These are phyloP conservation scores for Penicillium olsonii DNA, from an alignment of 2,329 filamentous ascomycete genomes.

Conservation along the genomic window DNA sequence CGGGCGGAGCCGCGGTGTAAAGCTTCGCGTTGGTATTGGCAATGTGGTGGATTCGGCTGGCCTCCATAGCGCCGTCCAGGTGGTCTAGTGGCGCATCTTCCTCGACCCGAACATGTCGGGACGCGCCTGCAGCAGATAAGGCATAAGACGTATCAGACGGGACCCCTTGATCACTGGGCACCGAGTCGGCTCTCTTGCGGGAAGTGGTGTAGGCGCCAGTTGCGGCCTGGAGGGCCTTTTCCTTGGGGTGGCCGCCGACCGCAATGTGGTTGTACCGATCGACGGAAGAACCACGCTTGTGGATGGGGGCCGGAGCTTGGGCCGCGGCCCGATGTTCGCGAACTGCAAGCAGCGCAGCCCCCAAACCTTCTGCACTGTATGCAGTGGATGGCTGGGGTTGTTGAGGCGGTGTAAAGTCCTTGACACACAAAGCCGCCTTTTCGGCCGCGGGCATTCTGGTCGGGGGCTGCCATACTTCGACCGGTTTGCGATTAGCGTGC, in stretches of 20 bases:
- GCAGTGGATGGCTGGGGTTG: conserved; percentile 45
- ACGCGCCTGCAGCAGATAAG: conserved; percentile 70
- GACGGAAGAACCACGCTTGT: conserved; percentile 49
- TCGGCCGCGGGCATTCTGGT: conserved; percentile 62
- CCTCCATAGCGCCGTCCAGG: conserved; percentile 47
- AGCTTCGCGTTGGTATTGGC: conserved; percentile 72
- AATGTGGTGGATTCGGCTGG: conserved; percentile 64
- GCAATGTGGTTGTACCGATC: conserved; percentile 38
- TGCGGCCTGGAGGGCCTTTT: conserved; percentile 72
- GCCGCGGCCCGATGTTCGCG: conserved; percentile 28
- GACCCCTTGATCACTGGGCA: conserved; percentile 48
- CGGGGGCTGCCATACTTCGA: conserved; percentile 65
- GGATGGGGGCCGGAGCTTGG: conserved; percentile 11
- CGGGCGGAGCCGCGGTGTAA: conserved; percentile 74
- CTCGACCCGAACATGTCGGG: conserved; percentile 52
- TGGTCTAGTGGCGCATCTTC: conserved; percentile 51
- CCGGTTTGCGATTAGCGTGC: conserved; percentile 65
- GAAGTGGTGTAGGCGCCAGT: conserved; percentile 69
- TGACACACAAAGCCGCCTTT: conserved; percentile 60
- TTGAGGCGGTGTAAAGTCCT: conserved; percentile 55
- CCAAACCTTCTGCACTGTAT: conserved; percentile 66
- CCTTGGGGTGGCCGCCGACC: conserved; percentile 52
- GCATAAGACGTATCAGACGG: conserved; percentile 58
- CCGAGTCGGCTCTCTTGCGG: conserved; percentile 66
- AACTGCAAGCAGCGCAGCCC: conserved; percentile 69